Conservation (phyloP, 495 filamentous ascomycete species). For the Chaetomium tenue region DNA sequence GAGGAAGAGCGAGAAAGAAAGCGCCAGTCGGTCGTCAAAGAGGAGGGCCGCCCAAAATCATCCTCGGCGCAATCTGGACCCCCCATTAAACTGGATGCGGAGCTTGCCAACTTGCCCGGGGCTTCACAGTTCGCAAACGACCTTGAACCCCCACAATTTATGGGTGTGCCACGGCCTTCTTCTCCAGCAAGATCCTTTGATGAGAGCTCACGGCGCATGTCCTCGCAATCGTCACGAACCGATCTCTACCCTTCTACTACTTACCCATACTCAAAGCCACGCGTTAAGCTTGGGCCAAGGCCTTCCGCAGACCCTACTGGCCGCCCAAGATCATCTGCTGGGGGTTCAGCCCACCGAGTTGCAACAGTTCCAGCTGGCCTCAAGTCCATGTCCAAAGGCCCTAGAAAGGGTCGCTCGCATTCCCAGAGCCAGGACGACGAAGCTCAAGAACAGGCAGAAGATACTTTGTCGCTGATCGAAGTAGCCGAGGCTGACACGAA, state of each 20-base stretch:
- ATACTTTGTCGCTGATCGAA: conserved; percentile 18
- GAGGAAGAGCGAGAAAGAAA: conserved; percentile 54
- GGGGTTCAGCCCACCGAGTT: conserved; percentile 57
- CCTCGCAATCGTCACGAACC: conserved; percentile 65
- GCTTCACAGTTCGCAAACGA: conserved; percentile 43
- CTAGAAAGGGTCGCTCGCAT: conserved; percentile 41
- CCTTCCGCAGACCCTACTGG: conserved; percentile 69
- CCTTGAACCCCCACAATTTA: conserved; percentile 42
- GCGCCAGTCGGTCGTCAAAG: conserved; percentile 47
- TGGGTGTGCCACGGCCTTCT: conserved; percentile 36
- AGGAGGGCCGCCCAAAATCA: conserved; percentile 31
- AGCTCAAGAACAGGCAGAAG: conserved; percentile 31
- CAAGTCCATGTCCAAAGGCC: conserved; percentile 47
- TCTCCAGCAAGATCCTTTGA: conserved; percentile 43
- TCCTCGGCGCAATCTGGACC: conserved; percentile 15
- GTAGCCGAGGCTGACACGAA: conserved; percentile 28
- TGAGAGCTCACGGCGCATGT: conserved; percentile 46
- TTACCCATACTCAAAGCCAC: conserved; percentile 60
- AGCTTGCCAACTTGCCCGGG: conserved; percentile 40
- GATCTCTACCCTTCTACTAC: conserved; percentile 61
- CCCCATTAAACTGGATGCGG: conserved; percentile 37
- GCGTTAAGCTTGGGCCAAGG: conserved; percentile 80
- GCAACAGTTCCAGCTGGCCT: conserved; percentile 62
- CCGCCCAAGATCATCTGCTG: conserved; percentile 59
- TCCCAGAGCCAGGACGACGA: conserved; percentile 37